Percentiles rank a stretch among this genome's conserved stretches.
These are phyloP conservation scores for Starmerella lactis-condensi DNA, from an alignment of 805 yeast species.

Conservation along the genomic window DNA sequence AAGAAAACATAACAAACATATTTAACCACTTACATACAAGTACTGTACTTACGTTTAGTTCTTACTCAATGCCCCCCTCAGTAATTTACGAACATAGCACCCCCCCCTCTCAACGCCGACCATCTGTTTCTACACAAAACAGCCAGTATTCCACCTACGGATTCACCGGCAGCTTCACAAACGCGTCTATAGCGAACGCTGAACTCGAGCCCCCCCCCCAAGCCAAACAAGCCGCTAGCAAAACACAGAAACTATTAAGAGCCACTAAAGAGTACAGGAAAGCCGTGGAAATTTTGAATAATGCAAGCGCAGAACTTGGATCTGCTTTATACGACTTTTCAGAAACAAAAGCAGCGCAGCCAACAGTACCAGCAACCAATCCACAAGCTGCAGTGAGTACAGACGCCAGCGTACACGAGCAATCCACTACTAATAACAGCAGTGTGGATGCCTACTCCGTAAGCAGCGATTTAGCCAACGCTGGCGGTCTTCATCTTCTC, in stretches of 20 bases:
- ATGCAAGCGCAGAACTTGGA: constrained; percentile 56
- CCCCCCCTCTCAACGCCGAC: too few relatives aligned
- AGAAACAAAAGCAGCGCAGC: constrained; percentile 29
- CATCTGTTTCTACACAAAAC: constrained; percentile 15
- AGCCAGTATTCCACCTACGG: constrained; percentile 3
- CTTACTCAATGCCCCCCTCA: too few relatives aligned
- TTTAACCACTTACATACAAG: neutral
- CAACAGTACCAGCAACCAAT: constrained; percentile 8
- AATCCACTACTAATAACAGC: too few relatives aligned
- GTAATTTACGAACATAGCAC: constrained; percentile 8
- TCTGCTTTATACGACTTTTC: constrained; percentile 48
- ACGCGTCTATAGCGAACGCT: constrained; percentile 12
- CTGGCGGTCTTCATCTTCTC: constrained; percentile 61
- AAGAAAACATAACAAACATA: neutral
- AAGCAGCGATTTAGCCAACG: constrained; percentile 44
- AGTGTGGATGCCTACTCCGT: constrained; percentile 21
- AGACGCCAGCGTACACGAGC: too few relatives aligned
- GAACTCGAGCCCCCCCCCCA: constrained; percentile 10
- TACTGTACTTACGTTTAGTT: neutral
- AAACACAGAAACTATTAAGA: constrained; percentile 27
- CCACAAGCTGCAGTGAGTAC: too few relatives aligned
- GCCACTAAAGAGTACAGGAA: constrained; percentile 32
- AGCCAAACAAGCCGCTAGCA: constrained; percentile 6
- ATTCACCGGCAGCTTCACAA: constrained; percentile 2
- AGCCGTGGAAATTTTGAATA: constrained; percentile 32